Base-by-base conservation (phyloP, 768 basidiomycete species). In the Hypholoma sublateritium region DNA sequence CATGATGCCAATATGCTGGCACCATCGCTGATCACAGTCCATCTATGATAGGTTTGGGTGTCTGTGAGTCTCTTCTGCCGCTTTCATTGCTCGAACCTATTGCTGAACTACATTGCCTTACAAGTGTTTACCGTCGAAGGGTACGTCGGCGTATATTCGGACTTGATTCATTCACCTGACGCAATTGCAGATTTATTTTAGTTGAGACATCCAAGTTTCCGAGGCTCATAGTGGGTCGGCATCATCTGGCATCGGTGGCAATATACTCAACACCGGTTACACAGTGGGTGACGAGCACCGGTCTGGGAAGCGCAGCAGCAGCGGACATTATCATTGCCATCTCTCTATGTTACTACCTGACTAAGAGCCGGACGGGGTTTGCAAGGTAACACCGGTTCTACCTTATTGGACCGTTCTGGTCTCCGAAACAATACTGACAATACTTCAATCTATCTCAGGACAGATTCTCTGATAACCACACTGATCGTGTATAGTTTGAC, bases 231-330 rank as follows among this genome's bases (percentile, higher is more conserved):
- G 74, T 78, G 58, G 48, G 74, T 62, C 34, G 47, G 53, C 34
- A 60, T 32, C 25, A 46, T 47, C 32, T 35, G 47, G 36, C 37
- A 16, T 47, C 55, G 55, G 50, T 52, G 34, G 48, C 64, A 83
- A 82, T 80, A 81, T 81, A 68, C 82, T 79, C 57, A 25, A 57
- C 21, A 35, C 53, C 58, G 52, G 50, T 50, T 54, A 55, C 36
- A 22, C 44, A 70, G 81, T 82, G 81, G 82, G 74, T 83, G 13
- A 78, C 80, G 7, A 77, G 74, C 59, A 60, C 73, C 22, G 82
- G 80, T 1, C 67, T 79, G 47, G 76, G 78, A 34, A 74, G 77
- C 53, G 78, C 79, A 22, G 77, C 78, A n/a, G 74, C 74, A 14
- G 75, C 79, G 9, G 81, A 82, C 60, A 70, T 80, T 56, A 69